These are phyloP conservation scores for Casuarina cunninghamiana DNA, from an alignment of 306 rosid species.

Conservation along the genomic window DNA sequence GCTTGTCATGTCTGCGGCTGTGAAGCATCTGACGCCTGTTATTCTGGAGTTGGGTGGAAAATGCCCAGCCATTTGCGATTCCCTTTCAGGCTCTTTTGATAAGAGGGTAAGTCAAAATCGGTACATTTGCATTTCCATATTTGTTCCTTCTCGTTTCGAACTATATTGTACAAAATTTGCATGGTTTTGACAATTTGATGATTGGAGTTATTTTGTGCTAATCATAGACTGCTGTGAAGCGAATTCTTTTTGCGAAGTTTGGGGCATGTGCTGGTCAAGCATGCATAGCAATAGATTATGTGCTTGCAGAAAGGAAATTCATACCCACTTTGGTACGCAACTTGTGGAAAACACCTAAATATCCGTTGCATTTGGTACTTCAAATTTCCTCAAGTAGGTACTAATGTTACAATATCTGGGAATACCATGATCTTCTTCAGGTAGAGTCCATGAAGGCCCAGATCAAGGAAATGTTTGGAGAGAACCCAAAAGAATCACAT, in stretches of 20 bases:
- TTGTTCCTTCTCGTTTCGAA: neutral
- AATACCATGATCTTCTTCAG: conserved; percentile 28
- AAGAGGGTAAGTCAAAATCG: conserved; percentile 32
- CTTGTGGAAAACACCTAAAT: neutral
- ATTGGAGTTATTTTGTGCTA: neutral
- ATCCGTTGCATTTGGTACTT: neutral
- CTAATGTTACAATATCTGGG: neutral
- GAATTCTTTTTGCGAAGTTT: conserved; percentile 57
- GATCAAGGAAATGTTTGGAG: conserved; percentile 57
- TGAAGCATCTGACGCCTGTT: conserved; percentile 65
- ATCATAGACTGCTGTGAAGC: conserved; percentile 48
- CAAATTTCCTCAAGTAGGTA: neutral
- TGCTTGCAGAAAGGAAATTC: conserved; percentile 57
- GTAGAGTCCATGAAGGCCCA: conserved; percentile 42
- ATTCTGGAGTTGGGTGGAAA: conserved; percentile 78
- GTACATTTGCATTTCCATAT: neutral
- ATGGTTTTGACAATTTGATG: neutral
- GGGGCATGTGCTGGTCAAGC: conserved; percentile 87
- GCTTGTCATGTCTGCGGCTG: conserved; percentile 71
- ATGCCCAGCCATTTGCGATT: conserved; percentile 71
- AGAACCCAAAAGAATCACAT: conserved; percentile 42
- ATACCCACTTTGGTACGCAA: conserved; percentile 47
- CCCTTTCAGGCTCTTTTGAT: conserved; percentile 61
- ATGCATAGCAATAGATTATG: conserved; percentile 68
- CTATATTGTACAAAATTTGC: neutral